A percentile compares a stretch with the other conserved stretches of the same genome.
phyloP scores from a whole-genome alignment of 306 rosid species.

The Mimosa bimucronata region DNA sequence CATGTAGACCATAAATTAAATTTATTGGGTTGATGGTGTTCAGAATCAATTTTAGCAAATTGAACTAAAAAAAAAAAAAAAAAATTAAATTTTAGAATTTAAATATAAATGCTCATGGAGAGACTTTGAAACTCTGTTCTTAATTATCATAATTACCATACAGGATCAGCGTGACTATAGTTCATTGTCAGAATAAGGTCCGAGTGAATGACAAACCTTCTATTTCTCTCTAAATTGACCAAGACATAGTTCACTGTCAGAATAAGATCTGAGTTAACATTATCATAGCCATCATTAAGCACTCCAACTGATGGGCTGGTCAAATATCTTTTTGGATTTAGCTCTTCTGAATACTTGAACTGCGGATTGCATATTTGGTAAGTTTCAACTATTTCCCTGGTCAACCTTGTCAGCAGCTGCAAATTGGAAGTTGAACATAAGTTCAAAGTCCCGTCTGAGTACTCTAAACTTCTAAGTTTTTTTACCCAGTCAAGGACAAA shows the following conservation, averaged over 20 bases:
- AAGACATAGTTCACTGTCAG: constrained; percentile 80
- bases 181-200: not conserved
- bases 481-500: constrained; percentile 25
- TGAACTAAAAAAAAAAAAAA: not conserved
- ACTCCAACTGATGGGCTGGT: constrained; percentile 93
- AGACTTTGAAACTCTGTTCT: no score
- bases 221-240: constrained; percentile 65
- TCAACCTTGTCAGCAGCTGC: constrained; percentile 89
- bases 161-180: not conserved
- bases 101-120: not conserved
- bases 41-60: not conserved
- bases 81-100: not conserved
- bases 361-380: constrained; percentile 88
- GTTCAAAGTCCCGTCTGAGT: constrained; percentile 25
- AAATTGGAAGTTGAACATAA: constrained; percentile 51
- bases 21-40: not conserved
- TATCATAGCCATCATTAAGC: constrained; percentile 91
- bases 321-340: constrained; percentile 90
- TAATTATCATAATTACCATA: not conserved
- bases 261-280: constrained; percentile 91
- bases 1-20: not conserved
- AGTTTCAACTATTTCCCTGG: constrained; percentile 89
- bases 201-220: constrained; percentile 60
- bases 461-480: constrained; percentile 39
- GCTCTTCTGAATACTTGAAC: constrained; percentile 92